phyloP scores from a whole-genome alignment of 371 early-diverging fungal genomes.

The Mucor velutinosus region DNA sequence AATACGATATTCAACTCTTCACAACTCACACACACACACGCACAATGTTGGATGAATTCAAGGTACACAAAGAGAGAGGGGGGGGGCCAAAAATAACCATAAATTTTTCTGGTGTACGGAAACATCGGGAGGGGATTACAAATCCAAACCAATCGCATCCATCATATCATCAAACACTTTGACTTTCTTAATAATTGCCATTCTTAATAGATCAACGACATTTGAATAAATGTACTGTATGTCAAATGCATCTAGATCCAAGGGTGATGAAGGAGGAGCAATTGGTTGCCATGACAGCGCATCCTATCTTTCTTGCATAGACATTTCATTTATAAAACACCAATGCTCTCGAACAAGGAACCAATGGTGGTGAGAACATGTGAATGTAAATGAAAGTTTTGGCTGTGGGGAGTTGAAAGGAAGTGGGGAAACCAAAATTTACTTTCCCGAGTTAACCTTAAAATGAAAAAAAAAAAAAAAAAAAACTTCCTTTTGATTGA shows the following conservation, averaged over 20 bases:
- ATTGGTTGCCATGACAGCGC: background rate
- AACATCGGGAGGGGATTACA: slow-evolving; percentile 23
- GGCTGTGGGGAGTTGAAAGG: background rate
- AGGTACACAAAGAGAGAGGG: background rate
- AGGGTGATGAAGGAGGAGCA: background rate
- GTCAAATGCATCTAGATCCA: background rate
- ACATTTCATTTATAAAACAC: background rate
- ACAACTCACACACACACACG: background rate
- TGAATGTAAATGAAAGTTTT: background rate
- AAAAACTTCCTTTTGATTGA: background rate
- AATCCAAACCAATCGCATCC: slow-evolving; percentile 13
- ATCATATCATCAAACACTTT: background rate
- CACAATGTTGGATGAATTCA: background rate
- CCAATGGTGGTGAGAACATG: slow-evolving; percentile 2
- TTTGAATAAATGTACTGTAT: background rate
- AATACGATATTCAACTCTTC: background rate
- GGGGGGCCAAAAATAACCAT: slow-evolving; percentile 2
- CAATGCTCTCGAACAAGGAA: background rate
- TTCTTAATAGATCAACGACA: background rate
- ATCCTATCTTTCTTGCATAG: background rate
- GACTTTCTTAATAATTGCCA: background rate
- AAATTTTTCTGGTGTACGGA: slow-evolving; percentile 13
- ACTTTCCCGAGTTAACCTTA: slow-evolving; percentile 4
- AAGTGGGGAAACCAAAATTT: slow-evolving; percentile 3
- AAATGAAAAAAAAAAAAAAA: background rate